phyloP scores from a whole-genome alignment of 2,329 filamentous ascomycete genomes.

The Didymella glomerata region DNA sequence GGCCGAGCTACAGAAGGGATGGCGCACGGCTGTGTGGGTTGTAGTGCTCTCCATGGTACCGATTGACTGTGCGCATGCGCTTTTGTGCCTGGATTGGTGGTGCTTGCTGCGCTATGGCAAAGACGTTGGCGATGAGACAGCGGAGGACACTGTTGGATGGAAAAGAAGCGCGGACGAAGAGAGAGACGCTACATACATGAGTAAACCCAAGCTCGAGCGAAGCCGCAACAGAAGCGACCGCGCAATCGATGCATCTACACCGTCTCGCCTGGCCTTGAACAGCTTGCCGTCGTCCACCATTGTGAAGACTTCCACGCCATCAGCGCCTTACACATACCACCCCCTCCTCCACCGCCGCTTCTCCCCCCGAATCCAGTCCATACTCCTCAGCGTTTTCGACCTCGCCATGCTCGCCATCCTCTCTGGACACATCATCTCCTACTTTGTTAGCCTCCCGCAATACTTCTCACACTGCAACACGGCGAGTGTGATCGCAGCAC shows the following conservation, averaged over 20 bases:
- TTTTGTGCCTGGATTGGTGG: constrained; percentile 27
- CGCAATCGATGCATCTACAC: not conserved
- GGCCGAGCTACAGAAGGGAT: constrained; percentile 14
- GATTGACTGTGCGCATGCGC: constrained; percentile 20
- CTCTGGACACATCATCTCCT: constrained; percentile 18
- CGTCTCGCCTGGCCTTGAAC: not conserved
- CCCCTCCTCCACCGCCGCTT: constrained; percentile 7
- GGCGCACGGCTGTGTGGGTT: constrained; percentile 24
- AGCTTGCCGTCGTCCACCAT: not conserved
- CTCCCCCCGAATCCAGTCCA: not conserved
- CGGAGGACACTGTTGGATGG: not conserved
- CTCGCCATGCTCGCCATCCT: constrained; percentile 15
- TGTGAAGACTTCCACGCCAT: not conserved
- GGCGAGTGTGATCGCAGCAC: not conserved
- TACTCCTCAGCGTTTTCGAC: constrained; percentile 21
- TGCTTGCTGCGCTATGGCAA: constrained; percentile 14
- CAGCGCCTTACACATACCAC: constrained; percentile 11
- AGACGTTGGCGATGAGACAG: not conserved
- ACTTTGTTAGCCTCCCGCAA: constrained; percentile 19
- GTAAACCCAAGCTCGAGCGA: not conserved
- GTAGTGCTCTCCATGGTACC: constrained; percentile 18
- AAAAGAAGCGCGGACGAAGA: not conserved
- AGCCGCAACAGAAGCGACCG: not conserved
- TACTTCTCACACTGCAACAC: constrained; percentile 16
- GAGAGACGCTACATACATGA: not conserved